Conservation (phyloP, 371 early-diverging fungal genomes). For the Mucor piriformis region DNA sequence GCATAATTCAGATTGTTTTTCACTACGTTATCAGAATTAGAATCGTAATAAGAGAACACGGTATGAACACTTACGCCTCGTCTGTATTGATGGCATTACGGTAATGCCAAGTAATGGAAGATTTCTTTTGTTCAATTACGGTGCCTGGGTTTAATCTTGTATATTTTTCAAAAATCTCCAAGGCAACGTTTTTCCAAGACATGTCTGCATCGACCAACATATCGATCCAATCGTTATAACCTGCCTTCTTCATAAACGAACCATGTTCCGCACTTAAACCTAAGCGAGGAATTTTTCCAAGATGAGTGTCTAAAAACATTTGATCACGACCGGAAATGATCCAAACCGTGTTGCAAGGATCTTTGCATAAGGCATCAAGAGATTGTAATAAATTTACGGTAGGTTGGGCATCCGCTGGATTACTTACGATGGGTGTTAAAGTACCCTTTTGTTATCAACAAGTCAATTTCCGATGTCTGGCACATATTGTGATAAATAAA, state of each 20-base stretch:
- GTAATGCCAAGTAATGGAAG: conserved; percentile 92
- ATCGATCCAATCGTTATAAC: conserved; percentile 75
- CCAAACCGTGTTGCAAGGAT: conserved; percentile 87
- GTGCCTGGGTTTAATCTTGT: conserved; percentile 89
- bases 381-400: conserved; percentile 68
- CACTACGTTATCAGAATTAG: conserved; percentile 19
- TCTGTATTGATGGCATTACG: conserved; percentile 62
- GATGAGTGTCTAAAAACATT: conserved; percentile 60
- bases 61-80: conserved; percentile 52
- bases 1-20: conserved; percentile 77
- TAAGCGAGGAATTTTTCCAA: conserved; percentile 76
- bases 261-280: conserved; percentile 67
- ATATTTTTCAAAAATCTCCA: conserved; percentile 88
- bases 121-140: conserved; percentile 85
- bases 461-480: not conserved
- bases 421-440: conserved; percentile 76
- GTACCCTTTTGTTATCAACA: conserved; percentile 58
- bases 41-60: not conserved
- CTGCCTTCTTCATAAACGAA: conserved; percentile 91
- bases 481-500: not conserved
- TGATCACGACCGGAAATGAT: conserved; percentile 89
- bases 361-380: conserved; percentile 64
- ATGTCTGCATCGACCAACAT: conserved; percentile 84
- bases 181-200: conserved; percentile 86
- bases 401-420: conserved; percentile 77